Percentiles rank a stretch among this genome's conserved stretches.
Conservation (phyloP, 1,284 basidiomycete species). For the Ceratobasidium papillatum region DNA sequence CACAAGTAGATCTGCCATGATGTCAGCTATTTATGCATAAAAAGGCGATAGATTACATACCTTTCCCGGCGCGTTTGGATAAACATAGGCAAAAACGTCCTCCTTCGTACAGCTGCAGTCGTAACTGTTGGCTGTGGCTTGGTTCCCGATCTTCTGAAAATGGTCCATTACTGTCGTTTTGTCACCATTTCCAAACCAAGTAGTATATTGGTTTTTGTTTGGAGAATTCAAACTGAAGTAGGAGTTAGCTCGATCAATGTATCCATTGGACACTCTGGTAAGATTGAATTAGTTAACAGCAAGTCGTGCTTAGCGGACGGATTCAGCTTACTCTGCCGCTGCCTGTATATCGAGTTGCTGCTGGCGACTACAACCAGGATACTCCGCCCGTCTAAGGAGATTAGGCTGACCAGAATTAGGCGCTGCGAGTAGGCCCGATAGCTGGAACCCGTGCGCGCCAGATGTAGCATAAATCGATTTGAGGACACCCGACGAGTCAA, state of each 20-base stretch:
- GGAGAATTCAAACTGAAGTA: not conserved
- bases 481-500: slow-evolving; percentile 2
- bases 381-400: not conserved
- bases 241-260: not conserved
- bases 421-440: slow-evolving; percentile 28
- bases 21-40: too few species aligned
- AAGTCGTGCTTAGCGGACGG: not conserved
- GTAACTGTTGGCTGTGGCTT: not conserved
- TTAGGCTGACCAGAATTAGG: not conserved
- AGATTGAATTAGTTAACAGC: not conserved
- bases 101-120: slow-evolving; percentile 31
- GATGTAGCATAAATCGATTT: not conserved
- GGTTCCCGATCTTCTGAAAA: not conserved
- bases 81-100: slow-evolving; percentile 36
- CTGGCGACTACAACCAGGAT: not conserved
- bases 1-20: slow-evolving; percentile 5
- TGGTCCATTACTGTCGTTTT: not conserved
- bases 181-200: not conserved
- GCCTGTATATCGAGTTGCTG: slow-evolving; percentile 3
- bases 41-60: not conserved
- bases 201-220: not conserved
- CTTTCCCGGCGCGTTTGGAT: slow-evolving; percentile 6
- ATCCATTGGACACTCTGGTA: not conserved
- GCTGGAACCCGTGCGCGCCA: slow-evolving; percentile 6
- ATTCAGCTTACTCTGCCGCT: not conserved